Evolutionary conservation across 2,329 filamentous ascomycete species (phyloP), one percentile per base, ranked within the genome.

Genomic region (Ophiognomonia clavigignenti-juglandacearum): DNA sequence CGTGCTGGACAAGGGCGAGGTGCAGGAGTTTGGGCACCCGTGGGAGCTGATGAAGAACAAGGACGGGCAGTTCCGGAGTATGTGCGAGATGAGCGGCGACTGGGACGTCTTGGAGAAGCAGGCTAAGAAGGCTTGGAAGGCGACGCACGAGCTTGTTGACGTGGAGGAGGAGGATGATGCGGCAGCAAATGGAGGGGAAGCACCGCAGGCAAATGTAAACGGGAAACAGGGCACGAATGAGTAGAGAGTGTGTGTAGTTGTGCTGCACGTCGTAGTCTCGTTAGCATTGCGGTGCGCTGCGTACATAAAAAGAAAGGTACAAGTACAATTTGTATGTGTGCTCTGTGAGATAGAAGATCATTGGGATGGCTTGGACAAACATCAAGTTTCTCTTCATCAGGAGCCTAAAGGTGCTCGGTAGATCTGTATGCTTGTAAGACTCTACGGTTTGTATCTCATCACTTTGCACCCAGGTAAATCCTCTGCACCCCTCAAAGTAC

Each of bases 21-120:
- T 97, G 18, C 78, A 93, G 5, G 92, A 98, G 68, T 98, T 81
- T 61, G 93, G 83, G n/a, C 86, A 95, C 60, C 93, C 93, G 0
- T 90, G 85, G 71, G 83, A 88, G 56, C 71, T 98, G 43, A 77
- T 96, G 54, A 78, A 75, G 60, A 84, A 83, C 57, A 72, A 86
- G 48, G 80, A 78, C 7, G 85, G 88, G 20, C 68, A 68, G 31
- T 84, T 84, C 65, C 68, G 72, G 48, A 66, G 74, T 56, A 85
- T 85, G 81, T 85, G 81, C 57, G 80, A 83, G 56, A 79, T 72
- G 65, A 82, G 78, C 56, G 81, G 81, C 8, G 78, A 82, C 56
- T 62, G 75, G 47, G 75, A 76, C 1, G 59, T 61, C 22, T 57
- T 82, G 45, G 54, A 68, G 52, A 75, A 73, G 63, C 68, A 75